Conservation (phyloP, 352 stramenopile genomes). For the Globisporangium mamillatum region DNA sequence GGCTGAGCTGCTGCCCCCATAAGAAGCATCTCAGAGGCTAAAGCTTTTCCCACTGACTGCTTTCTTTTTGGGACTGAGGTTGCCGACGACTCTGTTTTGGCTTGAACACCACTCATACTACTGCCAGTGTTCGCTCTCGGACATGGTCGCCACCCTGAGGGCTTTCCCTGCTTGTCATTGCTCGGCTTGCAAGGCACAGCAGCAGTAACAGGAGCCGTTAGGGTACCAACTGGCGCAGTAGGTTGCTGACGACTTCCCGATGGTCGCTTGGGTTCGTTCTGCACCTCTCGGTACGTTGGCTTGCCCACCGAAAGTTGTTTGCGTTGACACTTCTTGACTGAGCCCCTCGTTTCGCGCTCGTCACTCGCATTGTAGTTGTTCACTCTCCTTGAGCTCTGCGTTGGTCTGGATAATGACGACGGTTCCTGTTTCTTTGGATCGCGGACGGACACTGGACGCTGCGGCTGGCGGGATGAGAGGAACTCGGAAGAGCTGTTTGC, state of each 20-base stretch:
- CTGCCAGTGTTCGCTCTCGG: neutral
- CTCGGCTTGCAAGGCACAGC: conserved; percentile 3
- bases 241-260: neutral
- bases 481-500: neutral
- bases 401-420: too few species aligned
- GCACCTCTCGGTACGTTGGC: neutral
- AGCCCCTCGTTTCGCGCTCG: neutral
- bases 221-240: neutral
- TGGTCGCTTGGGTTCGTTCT: neutral
- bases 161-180: neutral
- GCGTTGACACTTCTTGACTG: neutral
- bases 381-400: neutral
- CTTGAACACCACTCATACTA: neutral
- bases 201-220: neutral
- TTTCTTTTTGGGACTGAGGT: conserved; percentile 10
- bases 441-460: conserved; percentile 8
- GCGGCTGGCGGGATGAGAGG: neutral
- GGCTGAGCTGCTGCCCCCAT: neutral
- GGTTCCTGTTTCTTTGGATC: neutral
- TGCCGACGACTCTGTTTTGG: neutral
- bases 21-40: conserved; percentile 13
- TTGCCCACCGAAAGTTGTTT: neutral
- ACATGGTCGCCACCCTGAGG: neutral
- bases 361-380: neutral
- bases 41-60: neutral